Base-by-base conservation (phyloP, 768 basidiomycete genomes). In the Suillus variegatus region DNA sequence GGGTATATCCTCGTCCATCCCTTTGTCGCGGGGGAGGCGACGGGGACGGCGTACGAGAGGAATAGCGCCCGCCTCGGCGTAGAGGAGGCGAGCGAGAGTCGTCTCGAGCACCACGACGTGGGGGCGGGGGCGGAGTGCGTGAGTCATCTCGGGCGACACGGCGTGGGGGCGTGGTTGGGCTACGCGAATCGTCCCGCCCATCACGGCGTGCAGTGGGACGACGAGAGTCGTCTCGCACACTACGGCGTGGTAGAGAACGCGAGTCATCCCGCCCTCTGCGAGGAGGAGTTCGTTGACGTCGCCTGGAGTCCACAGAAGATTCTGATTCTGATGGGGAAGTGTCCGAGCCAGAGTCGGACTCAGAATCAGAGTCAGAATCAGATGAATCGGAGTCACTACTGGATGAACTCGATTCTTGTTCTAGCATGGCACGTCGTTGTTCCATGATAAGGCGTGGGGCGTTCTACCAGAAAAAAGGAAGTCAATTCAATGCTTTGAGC, bases 371-470 rank as follows among this genome's bases (percentile, higher is more conserved):
- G 47, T 79, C 80, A 8, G 80, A 77, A 63, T 77, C 75, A 2
- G 78, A 78, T 0, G 83, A 83, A 68, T 86, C 83, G 0, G 75
- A 74, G 62, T 77, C 77, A 6, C 76, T 75, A 47, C 79, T 80
- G 1, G 82, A 82, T 2, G 82, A 82, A 7, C 80, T 83, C 0
- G 83, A 83, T 60, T 82, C 84, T 25, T 88, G 92, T 74, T 91
- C 92, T 32, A 94, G 83, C 84, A 93, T 88, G 4, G 92, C 93
- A 41, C 93, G 91, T 43, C 94, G 89, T 78, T 97, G 95, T 73
- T 95, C 95, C 89, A 97, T 91, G 72, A 98, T 94, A 54, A 97
- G 78, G 54, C 88, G 86, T 2, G 97, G 97, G 1, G 95, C 95
- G 71, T 96, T 96, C 94, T 95, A 70, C 3, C 14, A n/a, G 41